Conservation (phyloP, 2,329 filamentous ascomycete genomes). For the Curvularia sp. region DNA sequence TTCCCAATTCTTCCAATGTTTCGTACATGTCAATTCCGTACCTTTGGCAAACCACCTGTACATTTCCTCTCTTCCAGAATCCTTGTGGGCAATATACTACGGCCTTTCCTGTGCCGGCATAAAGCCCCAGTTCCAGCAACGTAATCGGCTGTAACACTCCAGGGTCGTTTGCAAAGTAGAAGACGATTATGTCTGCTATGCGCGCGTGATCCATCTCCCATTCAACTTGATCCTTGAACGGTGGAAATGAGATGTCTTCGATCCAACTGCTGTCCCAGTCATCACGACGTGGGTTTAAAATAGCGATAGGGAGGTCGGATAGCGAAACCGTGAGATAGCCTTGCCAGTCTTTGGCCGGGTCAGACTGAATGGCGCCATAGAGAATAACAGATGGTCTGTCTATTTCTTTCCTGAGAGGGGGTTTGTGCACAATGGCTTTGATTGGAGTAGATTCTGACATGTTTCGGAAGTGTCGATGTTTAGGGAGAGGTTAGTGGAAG, state of each 20-base stretch:
- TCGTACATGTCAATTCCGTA: slow-evolving; percentile 57
- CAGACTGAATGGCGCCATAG: slow-evolving; percentile 61
- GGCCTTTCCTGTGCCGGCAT: slow-evolving; percentile 52
- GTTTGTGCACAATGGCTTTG: slow-evolving; percentile 31
- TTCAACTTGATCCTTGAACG: slow-evolving; percentile 63
- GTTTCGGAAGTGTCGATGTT: background rate
- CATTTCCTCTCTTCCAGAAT: slow-evolving; percentile 67
- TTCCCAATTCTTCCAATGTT: slow-evolving; percentile 51
- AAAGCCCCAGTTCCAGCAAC: slow-evolving; percentile 67
- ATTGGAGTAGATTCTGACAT: slow-evolving; percentile 22
- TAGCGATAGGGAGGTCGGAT: slow-evolving; percentile 56
- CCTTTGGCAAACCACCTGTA: slow-evolving; percentile 61
- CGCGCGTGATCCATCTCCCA: slow-evolving; percentile 69
- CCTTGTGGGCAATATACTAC: slow-evolving; percentile 62
- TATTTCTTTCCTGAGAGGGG: slow-evolving; percentile 27
- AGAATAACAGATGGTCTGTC: slow-evolving; percentile 60
- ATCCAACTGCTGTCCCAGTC: slow-evolving; percentile 67
- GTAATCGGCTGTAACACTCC: slow-evolving; percentile 62
- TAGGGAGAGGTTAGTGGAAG: slow-evolving; percentile 1
- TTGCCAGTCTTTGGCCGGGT: slow-evolving; percentile 59
- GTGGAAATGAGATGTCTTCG: slow-evolving; percentile 58
- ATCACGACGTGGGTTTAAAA: slow-evolving; percentile 63
- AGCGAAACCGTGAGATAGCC: slow-evolving; percentile 50
- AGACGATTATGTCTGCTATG: slow-evolving; percentile 61
- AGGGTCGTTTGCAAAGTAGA: slow-evolving; percentile 59